A percentile compares a stretch with the other conserved stretches of the same genome.
Conservation (phyloP, 1,139 yeast genomes). For the Hemisphaericaspora lyxosophila region DNA sequence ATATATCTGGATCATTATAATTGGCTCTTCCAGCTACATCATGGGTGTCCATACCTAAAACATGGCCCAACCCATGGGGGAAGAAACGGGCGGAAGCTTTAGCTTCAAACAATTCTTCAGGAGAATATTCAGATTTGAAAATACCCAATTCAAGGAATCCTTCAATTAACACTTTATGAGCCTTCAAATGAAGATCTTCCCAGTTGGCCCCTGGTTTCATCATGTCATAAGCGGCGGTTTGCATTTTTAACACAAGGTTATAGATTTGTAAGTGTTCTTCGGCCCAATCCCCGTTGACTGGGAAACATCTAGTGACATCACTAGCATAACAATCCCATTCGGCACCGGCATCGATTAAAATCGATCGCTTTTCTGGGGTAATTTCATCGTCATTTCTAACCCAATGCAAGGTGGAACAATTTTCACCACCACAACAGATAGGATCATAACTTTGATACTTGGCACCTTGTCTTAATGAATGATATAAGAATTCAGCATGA, state of each 20-base stretch:
- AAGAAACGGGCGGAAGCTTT: conserved; percentile 76
- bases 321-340: conserved; percentile 93
- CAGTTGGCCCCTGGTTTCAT: conserved; percentile 82
- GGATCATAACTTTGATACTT: conserved; percentile 90
- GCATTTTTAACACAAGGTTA: conserved; percentile 83
- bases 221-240: conserved; percentile 59
- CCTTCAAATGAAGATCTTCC: conserved; percentile 80
- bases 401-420: conserved; percentile 89
- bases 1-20: conserved; percentile 77
- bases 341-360: conserved; percentile 94
- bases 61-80: conserved; percentile 95
- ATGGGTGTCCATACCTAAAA: conserved; percentile 93
- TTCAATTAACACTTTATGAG: conserved; percentile 75
- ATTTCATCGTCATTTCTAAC: conserved; percentile 75
- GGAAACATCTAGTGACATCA: conserved; percentile 95
- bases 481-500: conserved; percentile 93
- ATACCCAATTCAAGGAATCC: conserved; percentile 75
- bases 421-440: conserved; percentile 91
- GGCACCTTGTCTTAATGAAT: conserved; percentile 91
- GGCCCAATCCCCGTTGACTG: conserved; percentile 86
- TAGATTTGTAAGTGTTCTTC: conserved; percentile 83
- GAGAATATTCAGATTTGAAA: conserved; percentile 59
- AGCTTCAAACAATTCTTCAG: conserved; percentile 66
- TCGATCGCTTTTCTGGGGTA: conserved; percentile 51
- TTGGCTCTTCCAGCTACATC: conserved; percentile 90